Evolutionary conservation across 371 early-diverging fungal genomes (phyloP).

Genomic region (Parasitella parasitica): DNA sequence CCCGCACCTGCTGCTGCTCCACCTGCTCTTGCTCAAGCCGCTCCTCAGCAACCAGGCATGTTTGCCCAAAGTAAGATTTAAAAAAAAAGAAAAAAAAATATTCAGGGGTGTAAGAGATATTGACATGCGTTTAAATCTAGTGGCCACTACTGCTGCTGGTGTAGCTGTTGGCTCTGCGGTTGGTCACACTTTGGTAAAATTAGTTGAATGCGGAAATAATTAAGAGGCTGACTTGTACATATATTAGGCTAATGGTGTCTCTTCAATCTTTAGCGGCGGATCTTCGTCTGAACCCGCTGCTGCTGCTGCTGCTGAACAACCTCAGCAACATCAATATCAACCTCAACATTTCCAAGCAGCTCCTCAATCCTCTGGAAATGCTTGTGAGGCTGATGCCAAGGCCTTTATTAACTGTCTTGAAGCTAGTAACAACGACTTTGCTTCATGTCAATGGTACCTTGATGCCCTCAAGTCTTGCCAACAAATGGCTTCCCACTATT

Average conservation of each 20-base stretch:
- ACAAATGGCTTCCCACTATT: conserved; percentile 57
- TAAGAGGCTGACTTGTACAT: background rate
- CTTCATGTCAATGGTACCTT: conserved; percentile 83
- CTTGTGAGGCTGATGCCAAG: conserved; percentile 84
- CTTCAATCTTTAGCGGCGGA: conserved; percentile 67
- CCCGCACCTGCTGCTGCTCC: conserved; percentile 51
- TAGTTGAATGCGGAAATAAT: background rate
- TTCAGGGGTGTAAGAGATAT: background rate
- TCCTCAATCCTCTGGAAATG: conserved; percentile 29
- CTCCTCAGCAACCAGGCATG: conserved; percentile 69
- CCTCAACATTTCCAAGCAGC: conserved; percentile 40
- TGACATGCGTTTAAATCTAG: conserved; percentile 6
- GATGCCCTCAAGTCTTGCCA: conserved; percentile 89
- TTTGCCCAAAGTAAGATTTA: conserved; percentile 66
- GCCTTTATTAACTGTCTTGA: conserved; percentile 88
- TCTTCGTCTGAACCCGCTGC: conserved; percentile 36
- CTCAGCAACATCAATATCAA: conserved; percentile 37
- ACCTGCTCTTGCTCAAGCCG: conserved; percentile 49
- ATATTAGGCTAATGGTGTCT: conserved; percentile 69
- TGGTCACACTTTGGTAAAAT: conserved; percentile 70
- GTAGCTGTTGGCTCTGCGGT: conserved; percentile 89
- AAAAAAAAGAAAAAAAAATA: background rate
- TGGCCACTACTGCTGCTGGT: conserved; percentile 93
- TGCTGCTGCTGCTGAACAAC: conserved; percentile 31
- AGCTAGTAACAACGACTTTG: conserved; percentile 72